Conservation (phyloP, 495 filamentous ascomycete species). For the Penicillium silybi region DNA sequence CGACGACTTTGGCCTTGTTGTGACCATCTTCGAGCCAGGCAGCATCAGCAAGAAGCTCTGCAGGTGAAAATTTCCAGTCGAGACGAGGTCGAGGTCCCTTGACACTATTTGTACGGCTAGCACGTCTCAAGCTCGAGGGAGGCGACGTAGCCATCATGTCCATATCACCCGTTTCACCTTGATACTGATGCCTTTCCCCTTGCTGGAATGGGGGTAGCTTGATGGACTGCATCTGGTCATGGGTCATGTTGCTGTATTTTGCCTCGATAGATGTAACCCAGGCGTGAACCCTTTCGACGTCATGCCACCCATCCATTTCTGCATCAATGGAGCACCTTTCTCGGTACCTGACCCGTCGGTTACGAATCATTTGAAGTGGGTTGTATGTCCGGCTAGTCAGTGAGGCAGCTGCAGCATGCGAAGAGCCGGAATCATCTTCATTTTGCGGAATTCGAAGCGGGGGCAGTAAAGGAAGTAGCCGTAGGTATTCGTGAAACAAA, state of each 20-base stretch:
- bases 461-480: constrained; percentile 69
- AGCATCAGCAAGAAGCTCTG: constrained; percentile 78
- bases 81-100: constrained; percentile 62
- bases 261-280: constrained; percentile 71
- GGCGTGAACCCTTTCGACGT: constrained; percentile 59
- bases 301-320: constrained; percentile 70
- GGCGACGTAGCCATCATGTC: constrained; percentile 30
- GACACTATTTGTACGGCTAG: constrained; percentile 33
- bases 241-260: constrained; percentile 34
- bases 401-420: neutral
- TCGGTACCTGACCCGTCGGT: constrained; percentile 72
- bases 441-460: constrained; percentile 45
- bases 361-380: constrained; percentile 82
- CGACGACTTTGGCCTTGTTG: constrained; percentile 72
- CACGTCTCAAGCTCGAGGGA: constrained; percentile 30
- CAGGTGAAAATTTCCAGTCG: constrained; percentile 76
- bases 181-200: constrained; percentile 12
- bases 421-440: constrained; percentile 5
- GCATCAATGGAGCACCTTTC: constrained; percentile 67
- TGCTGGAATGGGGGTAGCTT: constrained; percentile 53
- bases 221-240: constrained; percentile 47
- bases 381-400: constrained; percentile 66
- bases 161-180: constrained; percentile 17
- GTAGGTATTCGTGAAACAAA: constrained; percentile 72
- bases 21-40: constrained; percentile 77